These are phyloP conservation scores for Sclerotiophoma versabilis DNA, from an alignment of 2,329 filamentous ascomycete species.

Conservation along the genomic window DNA sequence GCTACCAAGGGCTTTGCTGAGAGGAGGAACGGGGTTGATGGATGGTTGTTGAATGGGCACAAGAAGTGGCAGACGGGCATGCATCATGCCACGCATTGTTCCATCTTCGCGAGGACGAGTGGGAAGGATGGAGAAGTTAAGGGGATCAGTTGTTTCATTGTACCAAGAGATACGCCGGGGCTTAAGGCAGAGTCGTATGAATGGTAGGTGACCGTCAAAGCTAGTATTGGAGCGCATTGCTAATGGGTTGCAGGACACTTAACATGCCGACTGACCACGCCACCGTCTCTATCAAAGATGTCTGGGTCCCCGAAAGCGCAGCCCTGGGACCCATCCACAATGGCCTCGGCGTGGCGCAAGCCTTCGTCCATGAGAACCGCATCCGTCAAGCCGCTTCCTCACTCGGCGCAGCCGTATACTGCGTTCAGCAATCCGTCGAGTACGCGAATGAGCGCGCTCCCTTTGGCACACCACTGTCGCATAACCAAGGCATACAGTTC, in stretches of 20 bases:
- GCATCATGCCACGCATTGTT: slow-evolving; percentile 67
- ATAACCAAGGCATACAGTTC: slow-evolving; percentile 70
- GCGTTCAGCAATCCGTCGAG: slow-evolving; percentile 63
- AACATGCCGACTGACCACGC: slow-evolving; percentile 74
- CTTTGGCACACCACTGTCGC: slow-evolving; percentile 63
- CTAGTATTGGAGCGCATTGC: neutral
- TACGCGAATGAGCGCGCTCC: slow-evolving; percentile 63
- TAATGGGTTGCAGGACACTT: slow-evolving; percentile 57
- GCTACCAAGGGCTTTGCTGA: slow-evolving; percentile 59
- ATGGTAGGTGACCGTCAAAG: slow-evolving; percentile 48
- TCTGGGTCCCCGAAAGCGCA: slow-evolving; percentile 62
- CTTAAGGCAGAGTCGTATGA: slow-evolving; percentile 65
- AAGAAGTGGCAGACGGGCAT: slow-evolving; percentile 73
- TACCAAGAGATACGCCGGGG: slow-evolving; percentile 61
- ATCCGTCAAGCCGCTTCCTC: slow-evolving; percentile 70
- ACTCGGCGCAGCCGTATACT: slow-evolving; percentile 66
- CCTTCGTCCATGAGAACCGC: slow-evolving; percentile 71
- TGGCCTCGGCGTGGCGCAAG: slow-evolving; percentile 67
- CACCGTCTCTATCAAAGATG: slow-evolving; percentile 63
- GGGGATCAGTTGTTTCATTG: slow-evolving; percentile 68
- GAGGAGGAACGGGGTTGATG: slow-evolving; percentile 53
- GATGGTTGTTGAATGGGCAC: slow-evolving; percentile 63
- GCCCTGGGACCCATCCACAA: slow-evolving; percentile 61
- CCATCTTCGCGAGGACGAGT: slow-evolving; percentile 67
- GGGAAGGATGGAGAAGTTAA: slow-evolving; percentile 60